Conservation (phyloP, 208 protist species). For the Porcisia deanei region DNA sequence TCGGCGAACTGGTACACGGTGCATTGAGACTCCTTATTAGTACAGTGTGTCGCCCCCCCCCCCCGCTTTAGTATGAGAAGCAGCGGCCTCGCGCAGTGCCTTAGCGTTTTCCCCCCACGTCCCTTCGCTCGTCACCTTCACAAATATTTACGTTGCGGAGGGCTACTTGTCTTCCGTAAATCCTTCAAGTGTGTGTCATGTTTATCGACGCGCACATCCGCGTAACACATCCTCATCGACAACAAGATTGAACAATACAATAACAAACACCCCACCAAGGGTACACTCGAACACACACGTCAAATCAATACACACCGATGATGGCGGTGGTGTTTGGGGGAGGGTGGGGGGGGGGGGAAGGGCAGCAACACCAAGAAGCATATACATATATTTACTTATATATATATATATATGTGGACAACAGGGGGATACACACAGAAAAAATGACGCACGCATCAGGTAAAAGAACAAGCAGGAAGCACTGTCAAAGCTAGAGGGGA, state of each 20-base stretch:
- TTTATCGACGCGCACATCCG: not conserved
- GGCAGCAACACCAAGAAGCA: not conserved
- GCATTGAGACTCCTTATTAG: too few species aligned
- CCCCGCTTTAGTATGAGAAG: too few species aligned
- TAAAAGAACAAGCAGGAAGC: not conserved
- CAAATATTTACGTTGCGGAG: not conserved
- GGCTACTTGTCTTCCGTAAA: not conserved
- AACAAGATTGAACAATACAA: not conserved
- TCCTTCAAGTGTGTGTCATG: not conserved
- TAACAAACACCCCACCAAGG: not conserved
- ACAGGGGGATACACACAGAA: not conserved
- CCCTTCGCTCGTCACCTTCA: not conserved
- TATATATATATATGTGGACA: not conserved
- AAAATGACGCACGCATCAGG: not conserved
- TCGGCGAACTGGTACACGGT: too few species aligned
- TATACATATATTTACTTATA: not conserved
- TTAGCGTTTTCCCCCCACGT: not conserved
- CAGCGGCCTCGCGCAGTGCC: not conserved
- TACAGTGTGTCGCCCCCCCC: too few species aligned
- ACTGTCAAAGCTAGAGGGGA: not conserved
- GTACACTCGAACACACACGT: not conserved
- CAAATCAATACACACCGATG: not conserved
- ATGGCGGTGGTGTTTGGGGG: not conserved
- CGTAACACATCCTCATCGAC: not conserved
- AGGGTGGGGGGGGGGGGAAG: not conserved